Base-by-base conservation (phyloP, 306 rosid species). In the Cajanus cajan region DNA sequence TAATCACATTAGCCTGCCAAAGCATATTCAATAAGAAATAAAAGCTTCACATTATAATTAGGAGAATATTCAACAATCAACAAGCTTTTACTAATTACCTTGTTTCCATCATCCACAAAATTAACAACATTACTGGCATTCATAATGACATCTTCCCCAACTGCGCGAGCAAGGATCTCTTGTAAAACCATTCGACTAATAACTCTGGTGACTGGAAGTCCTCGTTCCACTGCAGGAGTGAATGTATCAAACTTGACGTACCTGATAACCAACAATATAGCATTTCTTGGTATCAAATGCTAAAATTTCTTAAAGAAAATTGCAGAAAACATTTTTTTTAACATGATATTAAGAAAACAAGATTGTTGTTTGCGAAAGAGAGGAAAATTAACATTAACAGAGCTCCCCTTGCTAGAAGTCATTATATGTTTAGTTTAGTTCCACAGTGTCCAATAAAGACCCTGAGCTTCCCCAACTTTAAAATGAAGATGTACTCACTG, bases 191-290 rank as follows among this genome's bases (percentile, higher is more conserved):
- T 86, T 70, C 98, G 84, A 85, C 94, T 93, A 72, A 93, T 93
- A 58, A 93, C 98, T 82, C 98, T 89, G 0, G 98, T 93, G 82
- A 93, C 98, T 5, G 98, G 98, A 78, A 93, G 90, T 44, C 98
- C 98, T 7, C 93, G 90, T 80, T 93, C 98, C 65, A 13, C 97
- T 79, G 98, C 98, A 79, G 98, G 98, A 78, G 92, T 93, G 98
- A 93, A 93, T 45, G 97, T 93, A 86, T 93, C 98, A 88, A 93
- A 93, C 90, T 93, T 93, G 89, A 91, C 77, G 82, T 93, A 93
- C 98, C 98, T 93, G 90, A 79, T 33, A 16, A 77, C 71, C 77
- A 89, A 78, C 82, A 74, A 75, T 39, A 61, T 61, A 79, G 90
- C 66, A 86, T 74, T 72, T 78, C 41, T 76, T 39, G 48, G 75